A percentile compares a stretch with the other conserved stretches of the same genome.
Evolutionary conservation across 805 yeast genomes (phyloP).

Genomic region (Helenozyma rhizophorensis): DNA sequence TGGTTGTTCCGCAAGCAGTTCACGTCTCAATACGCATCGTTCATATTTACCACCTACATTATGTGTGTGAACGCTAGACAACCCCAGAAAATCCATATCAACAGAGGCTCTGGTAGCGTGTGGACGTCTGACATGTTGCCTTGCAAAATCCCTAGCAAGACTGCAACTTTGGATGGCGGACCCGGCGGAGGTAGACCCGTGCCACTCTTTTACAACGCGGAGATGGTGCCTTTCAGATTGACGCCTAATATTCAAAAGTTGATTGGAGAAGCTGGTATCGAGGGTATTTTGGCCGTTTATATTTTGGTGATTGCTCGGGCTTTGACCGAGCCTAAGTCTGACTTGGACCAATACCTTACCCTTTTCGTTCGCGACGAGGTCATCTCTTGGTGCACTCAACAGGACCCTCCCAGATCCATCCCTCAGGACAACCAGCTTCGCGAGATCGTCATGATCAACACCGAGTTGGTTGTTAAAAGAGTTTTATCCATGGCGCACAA

Average conservation of each 20-base stretch:
- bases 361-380: constrained; percentile 94
- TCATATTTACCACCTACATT: constrained; percentile 89
- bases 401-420: constrained; percentile 65
- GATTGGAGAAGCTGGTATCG: constrained; percentile 91
- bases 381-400: constrained; percentile 87
- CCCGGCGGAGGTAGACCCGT: constrained; percentile 52
- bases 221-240: constrained; percentile 91
- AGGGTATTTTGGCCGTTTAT: constrained; percentile 84
- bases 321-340: constrained; percentile 86
- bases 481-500: constrained; percentile 65
- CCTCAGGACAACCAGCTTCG: constrained; percentile 81
- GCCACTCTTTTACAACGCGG: constrained; percentile 87
- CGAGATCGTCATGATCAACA: constrained; percentile 84
- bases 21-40: constrained; percentile 89
- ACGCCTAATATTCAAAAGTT: constrained; percentile 93
- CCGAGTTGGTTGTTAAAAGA: constrained; percentile 76
- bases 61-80: constrained; percentile 89
- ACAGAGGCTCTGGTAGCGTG: constrained; percentile 77
- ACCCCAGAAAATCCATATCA: constrained; percentile 87
- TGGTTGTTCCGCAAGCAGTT: constrained; percentile 97
- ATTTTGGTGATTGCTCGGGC: constrained; percentile 84
- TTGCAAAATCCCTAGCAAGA: constrained; percentile 62
- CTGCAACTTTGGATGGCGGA: constrained; percentile 44
- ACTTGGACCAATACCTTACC: constrained; percentile 86
- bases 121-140: constrained; percentile 97